These are phyloP conservation scores for Bryum argenteum DNA, from an alignment of 225 moss, liverwort and hornwort species.

Conservation along the genomic window DNA sequence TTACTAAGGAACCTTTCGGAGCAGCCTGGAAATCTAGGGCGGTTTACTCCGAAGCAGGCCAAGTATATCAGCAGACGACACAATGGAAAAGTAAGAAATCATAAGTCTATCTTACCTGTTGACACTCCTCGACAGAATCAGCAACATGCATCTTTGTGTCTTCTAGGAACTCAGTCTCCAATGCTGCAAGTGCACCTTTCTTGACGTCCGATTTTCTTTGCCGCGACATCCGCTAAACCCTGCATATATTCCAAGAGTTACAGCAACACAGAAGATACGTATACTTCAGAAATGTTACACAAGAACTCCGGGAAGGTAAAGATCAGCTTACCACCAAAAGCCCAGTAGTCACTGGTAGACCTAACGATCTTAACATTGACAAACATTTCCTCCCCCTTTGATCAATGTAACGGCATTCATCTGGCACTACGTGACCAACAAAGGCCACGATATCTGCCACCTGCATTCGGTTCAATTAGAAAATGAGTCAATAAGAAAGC, in stretches of 20 bases:
- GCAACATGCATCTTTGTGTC: conserved; percentile 78
- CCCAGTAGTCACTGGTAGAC: conserved; percentile 74
- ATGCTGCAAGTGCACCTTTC: conserved; percentile 68
- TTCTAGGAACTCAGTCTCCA: conserved; percentile 77
- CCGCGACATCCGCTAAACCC: conserved; percentile 60
- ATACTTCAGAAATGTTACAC: neutral
- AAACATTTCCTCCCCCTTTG: conserved; percentile 67
- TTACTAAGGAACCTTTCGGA: neutral
- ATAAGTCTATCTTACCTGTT: conserved; percentile 58
- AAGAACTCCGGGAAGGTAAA: neutral
- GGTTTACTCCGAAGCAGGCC: neutral
- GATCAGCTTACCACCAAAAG: conserved; percentile 65
- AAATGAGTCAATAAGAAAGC: conserved; percentile 16
- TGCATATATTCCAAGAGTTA: conserved; percentile 25
- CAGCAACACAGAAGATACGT: neutral
- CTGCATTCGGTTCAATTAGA: conserved; percentile 43
- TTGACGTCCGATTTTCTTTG: conserved; percentile 78
- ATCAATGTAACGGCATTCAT: conserved; percentile 70
- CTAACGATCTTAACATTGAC: conserved; percentile 84
- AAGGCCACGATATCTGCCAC: conserved; percentile 97
- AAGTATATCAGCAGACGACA: neutral
- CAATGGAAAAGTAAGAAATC: neutral
- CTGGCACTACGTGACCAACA: conserved; percentile 62
- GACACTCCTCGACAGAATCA: conserved; percentile 77
- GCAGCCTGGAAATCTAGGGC: conserved; percentile 9